These are phyloP conservation scores for Leishmania braziliensis DNA, from an alignment of 208 protist genomes.

Conservation along the genomic window DNA sequence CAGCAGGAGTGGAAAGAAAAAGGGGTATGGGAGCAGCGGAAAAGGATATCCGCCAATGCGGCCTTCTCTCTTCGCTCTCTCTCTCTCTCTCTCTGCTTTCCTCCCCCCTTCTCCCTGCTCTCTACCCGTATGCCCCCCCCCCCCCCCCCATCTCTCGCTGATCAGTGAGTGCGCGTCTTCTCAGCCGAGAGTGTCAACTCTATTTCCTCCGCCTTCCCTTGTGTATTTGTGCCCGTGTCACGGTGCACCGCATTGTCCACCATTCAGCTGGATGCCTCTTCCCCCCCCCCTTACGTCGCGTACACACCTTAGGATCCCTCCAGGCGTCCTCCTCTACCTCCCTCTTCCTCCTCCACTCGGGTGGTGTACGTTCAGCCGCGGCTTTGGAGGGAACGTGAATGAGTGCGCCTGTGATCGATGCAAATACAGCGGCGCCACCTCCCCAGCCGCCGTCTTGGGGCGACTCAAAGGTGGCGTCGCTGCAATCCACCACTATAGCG, in stretches of 20 bases:
- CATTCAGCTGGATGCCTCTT: not conserved
- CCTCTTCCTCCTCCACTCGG: not conserved
- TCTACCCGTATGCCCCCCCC: not conserved
- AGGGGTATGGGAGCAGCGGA: not conserved
- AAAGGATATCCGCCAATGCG: not conserved
- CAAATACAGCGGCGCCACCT: not conserved
- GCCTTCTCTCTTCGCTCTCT: not conserved
- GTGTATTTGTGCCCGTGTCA: not conserved
- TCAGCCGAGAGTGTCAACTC: no score
- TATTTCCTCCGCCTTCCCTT: no score
- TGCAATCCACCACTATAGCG: not conserved
- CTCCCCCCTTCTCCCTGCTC: not conserved
- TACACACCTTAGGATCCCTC: not conserved
- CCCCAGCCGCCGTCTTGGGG: not conserved
- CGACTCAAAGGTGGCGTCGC: not conserved
- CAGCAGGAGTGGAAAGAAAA: not conserved
- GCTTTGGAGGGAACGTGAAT: not conserved
- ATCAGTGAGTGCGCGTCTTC: no score
- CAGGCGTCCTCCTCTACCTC: not conserved
- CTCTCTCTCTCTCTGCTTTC: not conserved
- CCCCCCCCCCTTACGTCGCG: slow-evolving; percentile 5
- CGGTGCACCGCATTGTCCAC: not conserved
- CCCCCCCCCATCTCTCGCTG: no score
- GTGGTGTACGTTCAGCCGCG: not conserved
- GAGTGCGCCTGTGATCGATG: not conserved